A percentile compares a stretch with the other conserved stretches of the same genome.
These are phyloP conservation scores for Penicillium silybi DNA, from an alignment of 495 filamentous ascomycete species.

Conservation along the genomic window DNA sequence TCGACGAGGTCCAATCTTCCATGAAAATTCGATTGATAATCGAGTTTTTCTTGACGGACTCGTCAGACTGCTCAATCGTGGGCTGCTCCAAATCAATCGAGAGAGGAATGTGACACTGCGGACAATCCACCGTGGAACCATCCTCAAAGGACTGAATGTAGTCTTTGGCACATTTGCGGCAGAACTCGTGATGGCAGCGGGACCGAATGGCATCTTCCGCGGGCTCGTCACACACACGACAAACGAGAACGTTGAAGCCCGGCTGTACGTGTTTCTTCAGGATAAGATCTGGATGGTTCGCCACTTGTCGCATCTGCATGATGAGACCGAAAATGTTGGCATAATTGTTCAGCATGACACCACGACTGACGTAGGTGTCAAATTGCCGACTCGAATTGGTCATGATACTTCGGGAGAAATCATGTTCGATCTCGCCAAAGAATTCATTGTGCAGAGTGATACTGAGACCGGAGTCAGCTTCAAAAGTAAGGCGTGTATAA, in stretches of 20 bases:
- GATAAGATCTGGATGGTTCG: conserved; percentile 92
- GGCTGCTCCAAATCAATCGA: conserved; percentile 91
- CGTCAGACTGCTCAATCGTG: conserved; percentile 84
- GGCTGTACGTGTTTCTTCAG: conserved; percentile 79
- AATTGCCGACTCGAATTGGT: conserved; percentile 80
- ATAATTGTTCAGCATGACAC: conserved; percentile 95
- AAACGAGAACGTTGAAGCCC: conserved; percentile 87
- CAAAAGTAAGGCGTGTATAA: neutral
- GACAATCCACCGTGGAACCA: conserved; percentile 69
- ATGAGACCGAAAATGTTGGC: conserved; percentile 79
- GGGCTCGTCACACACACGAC: conserved; percentile 90
- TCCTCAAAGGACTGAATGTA: conserved; percentile 72
- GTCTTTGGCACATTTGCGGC: conserved; percentile 79
- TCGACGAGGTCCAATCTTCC: conserved; percentile 95
- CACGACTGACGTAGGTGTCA: conserved; percentile 89
- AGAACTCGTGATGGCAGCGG: conserved; percentile 91
- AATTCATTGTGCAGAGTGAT: conserved; percentile 88
- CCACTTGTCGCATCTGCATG: conserved; percentile 96
- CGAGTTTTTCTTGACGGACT: conserved; percentile 79
- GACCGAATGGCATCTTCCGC: conserved; percentile 93
- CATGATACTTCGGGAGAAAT: conserved; percentile 96
- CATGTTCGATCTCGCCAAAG: conserved; percentile 90
- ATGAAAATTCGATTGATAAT: conserved; percentile 98
- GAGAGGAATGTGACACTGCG: conserved; percentile 84
- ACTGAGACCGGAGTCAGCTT: conserved; percentile 10